Percentiles rank a stretch among this genome's conserved stretches.
These are phyloP conservation scores for Chlorella vulgaris DNA, from an alignment of 139 green algal genomes.

Conservation along the genomic window DNA sequence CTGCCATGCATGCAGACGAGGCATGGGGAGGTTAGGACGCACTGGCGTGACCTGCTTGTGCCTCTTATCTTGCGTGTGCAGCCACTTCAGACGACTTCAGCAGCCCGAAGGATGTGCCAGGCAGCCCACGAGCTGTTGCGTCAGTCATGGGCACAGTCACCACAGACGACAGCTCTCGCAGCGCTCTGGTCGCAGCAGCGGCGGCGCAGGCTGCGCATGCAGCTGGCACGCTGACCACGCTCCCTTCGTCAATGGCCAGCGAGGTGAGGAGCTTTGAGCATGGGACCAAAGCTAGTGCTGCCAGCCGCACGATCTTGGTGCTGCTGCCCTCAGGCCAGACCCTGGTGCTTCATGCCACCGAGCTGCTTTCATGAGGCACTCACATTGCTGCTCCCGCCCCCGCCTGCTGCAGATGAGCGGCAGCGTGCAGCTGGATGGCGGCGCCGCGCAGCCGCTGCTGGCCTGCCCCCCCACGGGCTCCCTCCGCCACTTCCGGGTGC, in stretches of 20 bases:
- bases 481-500: constrained; percentile 21
- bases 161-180: neutral
- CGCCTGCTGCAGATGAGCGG: constrained; percentile 14
- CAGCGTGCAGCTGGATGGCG: constrained; percentile 17
- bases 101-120: constrained; percentile 18
- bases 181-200: neutral
- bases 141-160: neutral
- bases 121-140: neutral
- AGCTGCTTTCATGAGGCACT: too few relatives aligned
- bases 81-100: constrained; percentile 2
- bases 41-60: too few relatives aligned
- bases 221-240: neutral
- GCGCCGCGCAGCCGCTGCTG: constrained; percentile 7
- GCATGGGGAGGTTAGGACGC: too few relatives aligned
- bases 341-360: neutral
- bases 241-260: neutral
- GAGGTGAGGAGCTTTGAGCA: neutral
- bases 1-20: too few relatives aligned
- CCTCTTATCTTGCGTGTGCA: neutral
- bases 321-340: neutral
- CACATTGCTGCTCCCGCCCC: neutral
- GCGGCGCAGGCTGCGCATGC: neutral
- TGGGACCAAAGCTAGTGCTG: neutral
- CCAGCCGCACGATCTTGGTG: neutral
- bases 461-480: neutral